Base-by-base conservation (phyloP, 495 filamentous ascomycete species). In the Penicillium simplicissimum region DNA sequence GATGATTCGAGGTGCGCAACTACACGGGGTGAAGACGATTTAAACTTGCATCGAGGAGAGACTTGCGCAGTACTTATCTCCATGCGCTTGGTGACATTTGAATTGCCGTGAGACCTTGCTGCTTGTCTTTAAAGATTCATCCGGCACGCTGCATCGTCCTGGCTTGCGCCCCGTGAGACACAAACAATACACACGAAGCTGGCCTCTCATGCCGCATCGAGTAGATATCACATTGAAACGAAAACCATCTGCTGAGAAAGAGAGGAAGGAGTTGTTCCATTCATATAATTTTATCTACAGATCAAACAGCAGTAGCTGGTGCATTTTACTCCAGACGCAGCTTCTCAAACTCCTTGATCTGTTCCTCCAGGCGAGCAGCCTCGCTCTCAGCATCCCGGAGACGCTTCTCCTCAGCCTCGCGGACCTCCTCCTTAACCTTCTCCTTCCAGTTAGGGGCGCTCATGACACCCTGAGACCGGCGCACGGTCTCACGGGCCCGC, bases 391-490 rank as follows among this genome's bases (percentile, higher is more conserved):
- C 74, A 75, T 87, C 84, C 31, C 74, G 76, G 33, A 87, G 71
- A 69, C 81, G 85, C 74, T 81, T 82, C 67, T 84, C 74, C 69
- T 89, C 81, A 14, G 78, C 74, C 76, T 85, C 84, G 17, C 82
- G 84, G 31, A 88, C 79, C 77, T 82, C 84, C 43, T 64, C 51
- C 73, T 77, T 81, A 43, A 76, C 79, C 74, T 80, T 81, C 64
- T 79, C 76, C 53, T 74, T 71, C 74, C 74, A 81, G 37, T 68
- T 74, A 42, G 75, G 68, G 35, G 67, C 63, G 48, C 42, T 67
- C 52, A 79, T 74, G 25, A 79, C 69, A 38, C 52, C 63, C 64
- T 75, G 70, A 28, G 73, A 74, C 38, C 68, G 71, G 57, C 70
- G 69, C 13, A 76, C 73, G 52, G 64, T 59, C 23, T 77, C 75